A percentile compares a stretch with the other conserved stretches of the same genome.
Conservation (phyloP, 2,329 filamentous ascomycete species). For the Ascocoryne sarcoides region DNA sequence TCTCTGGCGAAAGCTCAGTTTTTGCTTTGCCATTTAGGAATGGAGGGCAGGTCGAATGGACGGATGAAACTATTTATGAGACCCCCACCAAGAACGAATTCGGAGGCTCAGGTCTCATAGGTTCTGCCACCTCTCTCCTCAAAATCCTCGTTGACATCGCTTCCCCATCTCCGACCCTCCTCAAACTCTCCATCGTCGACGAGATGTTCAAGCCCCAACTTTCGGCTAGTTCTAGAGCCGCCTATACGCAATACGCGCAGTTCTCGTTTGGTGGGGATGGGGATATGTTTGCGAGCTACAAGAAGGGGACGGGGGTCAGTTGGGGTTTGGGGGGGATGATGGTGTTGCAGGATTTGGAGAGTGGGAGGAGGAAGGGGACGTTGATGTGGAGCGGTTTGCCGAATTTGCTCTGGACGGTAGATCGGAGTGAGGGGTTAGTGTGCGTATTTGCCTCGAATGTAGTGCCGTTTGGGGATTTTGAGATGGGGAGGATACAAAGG, state of each 20-base stretch:
- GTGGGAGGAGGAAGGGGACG: not conserved
- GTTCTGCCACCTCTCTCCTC: not conserved
- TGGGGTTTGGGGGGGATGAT: constrained; percentile 1
- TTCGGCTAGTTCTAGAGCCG: constrained; percentile 35
- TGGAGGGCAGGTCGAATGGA: constrained; percentile 4
- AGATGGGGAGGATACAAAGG: constrained; percentile 29
- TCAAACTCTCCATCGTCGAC: constrained; percentile 39
- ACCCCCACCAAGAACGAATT: constrained; percentile 14
- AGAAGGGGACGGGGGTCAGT: not conserved
- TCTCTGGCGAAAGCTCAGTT: not conserved
- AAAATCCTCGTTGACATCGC: constrained; percentile 22
- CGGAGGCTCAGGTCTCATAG: constrained; percentile 26
- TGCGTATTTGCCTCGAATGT: constrained; percentile 36
- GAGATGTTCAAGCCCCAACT: constrained; percentile 34
- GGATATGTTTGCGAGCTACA: not conserved
- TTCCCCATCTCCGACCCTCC: constrained; percentile 32
- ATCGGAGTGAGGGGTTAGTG: constrained; percentile 31
- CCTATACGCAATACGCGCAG: too few species aligned
- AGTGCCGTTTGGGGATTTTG: constrained; percentile 33
- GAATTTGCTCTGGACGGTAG: constrained; percentile 39
- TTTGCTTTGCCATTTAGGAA: not conserved
- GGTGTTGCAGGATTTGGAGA: not conserved
- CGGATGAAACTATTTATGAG: constrained; percentile 10
- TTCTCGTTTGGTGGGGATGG: not conserved
- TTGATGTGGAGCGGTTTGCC: constrained; percentile 30